Conservation (phyloP, 352 stramenopile genomes). For the Phytophthora meadii region DNA sequence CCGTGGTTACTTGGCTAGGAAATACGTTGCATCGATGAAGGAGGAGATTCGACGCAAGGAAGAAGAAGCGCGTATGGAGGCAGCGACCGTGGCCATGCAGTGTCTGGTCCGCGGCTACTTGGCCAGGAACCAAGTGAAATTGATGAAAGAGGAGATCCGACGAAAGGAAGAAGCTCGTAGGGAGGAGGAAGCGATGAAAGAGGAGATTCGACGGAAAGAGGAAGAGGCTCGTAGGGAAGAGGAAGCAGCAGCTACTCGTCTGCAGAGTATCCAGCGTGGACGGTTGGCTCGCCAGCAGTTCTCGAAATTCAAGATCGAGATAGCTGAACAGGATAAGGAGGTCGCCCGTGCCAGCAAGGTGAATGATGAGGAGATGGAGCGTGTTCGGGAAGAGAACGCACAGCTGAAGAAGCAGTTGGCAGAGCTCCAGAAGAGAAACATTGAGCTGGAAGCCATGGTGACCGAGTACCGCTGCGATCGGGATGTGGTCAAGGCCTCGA, state of each 20-base stretch:
- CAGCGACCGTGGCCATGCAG: slow-evolving; percentile 39
- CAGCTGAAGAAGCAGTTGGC: slow-evolving; percentile 61
- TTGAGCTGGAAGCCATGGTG: slow-evolving; percentile 65
- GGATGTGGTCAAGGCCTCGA: slow-evolving; percentile 64
- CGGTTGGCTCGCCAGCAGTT: slow-evolving; percentile 61
- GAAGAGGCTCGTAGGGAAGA: slow-evolving; percentile 23
- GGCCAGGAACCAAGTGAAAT: slow-evolving; percentile 22
- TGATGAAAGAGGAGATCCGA: slow-evolving; percentile 32
- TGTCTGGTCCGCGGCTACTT: slow-evolving; percentile 42
- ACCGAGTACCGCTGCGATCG: slow-evolving; percentile 63
- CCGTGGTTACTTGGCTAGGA: slow-evolving; percentile 39
- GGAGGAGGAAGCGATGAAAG: slow-evolving; percentile 32
- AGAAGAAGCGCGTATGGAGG: slow-evolving; percentile 14
- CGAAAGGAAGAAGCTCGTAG: slow-evolving; percentile 11
- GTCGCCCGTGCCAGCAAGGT: slow-evolving; percentile 46
- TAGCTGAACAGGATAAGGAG: slow-evolving; percentile 36
- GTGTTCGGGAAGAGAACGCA: slow-evolving; percentile 61
- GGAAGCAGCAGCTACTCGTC: slow-evolving; percentile 30
- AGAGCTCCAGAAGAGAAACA: slow-evolving; percentile 65
- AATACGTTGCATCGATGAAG: slow-evolving; percentile 26
- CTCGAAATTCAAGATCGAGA: slow-evolving; percentile 59
- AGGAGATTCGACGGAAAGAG: slow-evolving; percentile 24
- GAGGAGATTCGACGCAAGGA: slow-evolving; percentile 28
- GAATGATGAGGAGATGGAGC: slow-evolving; percentile 24
- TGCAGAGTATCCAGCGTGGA: slow-evolving; percentile 57